Evolutionary conservation across 495 filamentous ascomycete genomes (phyloP), one percentile per base, ranked within the genome.

Genomic region (Tuber aestivum): DNA sequence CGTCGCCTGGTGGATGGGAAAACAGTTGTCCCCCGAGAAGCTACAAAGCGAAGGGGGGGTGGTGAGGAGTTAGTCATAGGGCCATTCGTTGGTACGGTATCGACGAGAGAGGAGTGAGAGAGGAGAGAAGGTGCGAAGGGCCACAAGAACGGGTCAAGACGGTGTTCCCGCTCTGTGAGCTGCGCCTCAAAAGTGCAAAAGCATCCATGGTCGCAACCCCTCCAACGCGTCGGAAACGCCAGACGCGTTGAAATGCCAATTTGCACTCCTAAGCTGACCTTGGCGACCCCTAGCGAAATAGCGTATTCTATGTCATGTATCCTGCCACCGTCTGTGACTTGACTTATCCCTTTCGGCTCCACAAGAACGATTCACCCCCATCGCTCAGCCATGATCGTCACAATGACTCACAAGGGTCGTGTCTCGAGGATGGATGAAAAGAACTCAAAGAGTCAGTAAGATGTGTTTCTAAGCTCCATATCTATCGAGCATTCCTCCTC

Each of bases 21-120:
- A 65, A 65, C n/a, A 65, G 56, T 65, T 16, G 56, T 65, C n/a
- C 56, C 14, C 4, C 56, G 32, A 32, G n/a, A 65, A 14, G 27
- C 16, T 65, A 27, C n/a, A 65, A 27, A 12, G 18, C 23, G n/a
- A 65, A 65, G 56, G n/a, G 50, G 50, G 50, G 56, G 56, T 65
- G 56, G 27, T 65, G 56, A 32, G 56, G 56, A 65, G 56, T 65
- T 65, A 65, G 56, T 65, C 56, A 65, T 65, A 65, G 56, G 56
- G 27, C 56, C 56, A 32, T 65, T 65, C n/a, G n/a, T 16, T 16
- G 18, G 56, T 27, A 56, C 21, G 14, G n/a, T 56, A 16, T 56
- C 10, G 48, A 56, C 48, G 8, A 9, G 27, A n/a, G 6, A 65
- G n/a, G 18, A 27, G 10, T n/a, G 14, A 14, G 12, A 4, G 12